Conservation (phyloP, 148 eudicot species). For the Simmondsia chinensis region DNA sequence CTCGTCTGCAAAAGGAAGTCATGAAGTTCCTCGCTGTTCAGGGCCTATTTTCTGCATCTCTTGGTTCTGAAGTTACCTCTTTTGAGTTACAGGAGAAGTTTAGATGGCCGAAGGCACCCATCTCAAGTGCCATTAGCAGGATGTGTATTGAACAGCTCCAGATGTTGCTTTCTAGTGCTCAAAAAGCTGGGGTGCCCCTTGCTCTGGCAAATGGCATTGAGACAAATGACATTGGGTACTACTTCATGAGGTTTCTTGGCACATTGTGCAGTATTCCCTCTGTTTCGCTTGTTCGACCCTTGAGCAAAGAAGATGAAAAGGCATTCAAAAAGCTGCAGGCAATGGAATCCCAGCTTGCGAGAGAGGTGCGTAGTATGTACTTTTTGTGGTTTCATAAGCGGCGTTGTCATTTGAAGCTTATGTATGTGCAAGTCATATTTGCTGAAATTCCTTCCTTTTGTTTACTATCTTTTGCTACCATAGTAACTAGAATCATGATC, state of each 20-base stretch:
- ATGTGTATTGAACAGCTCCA: conserved; percentile 95
- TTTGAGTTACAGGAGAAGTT: conserved; percentile 87
- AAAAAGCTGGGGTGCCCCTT: conserved; percentile 65
- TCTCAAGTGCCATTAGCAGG: conserved; percentile 67
- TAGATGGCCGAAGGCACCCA: conserved; percentile 83
- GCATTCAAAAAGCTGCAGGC: conserved; percentile 74
- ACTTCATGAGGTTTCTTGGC: conserved; percentile 74
- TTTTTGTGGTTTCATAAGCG: not conserved
- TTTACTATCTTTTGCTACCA: no score
- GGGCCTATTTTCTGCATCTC: conserved; percentile 90
- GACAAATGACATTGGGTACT: conserved; percentile 77
- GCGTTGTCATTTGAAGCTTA: no score
- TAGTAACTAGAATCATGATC: no score
- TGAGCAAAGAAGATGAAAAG: conserved; percentile 73
- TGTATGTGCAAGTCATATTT: no score
- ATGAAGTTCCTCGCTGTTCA: conserved; percentile 93
- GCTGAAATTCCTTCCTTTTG: no score
- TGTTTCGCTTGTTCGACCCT: conserved; percentile 62
- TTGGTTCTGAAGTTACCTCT: conserved; percentile 93
- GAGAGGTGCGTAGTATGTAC: conserved; percentile 44
- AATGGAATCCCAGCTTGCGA: conserved; percentile 57
- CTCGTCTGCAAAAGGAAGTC: conserved; percentile 77
- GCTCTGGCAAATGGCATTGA: conserved; percentile 49
- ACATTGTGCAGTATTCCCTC: conserved; percentile 88
- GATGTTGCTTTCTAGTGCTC: conserved; percentile 61